Conservation (phyloP, 1,284 basidiomycete genomes). For the Irpex rosettiformis region DNA sequence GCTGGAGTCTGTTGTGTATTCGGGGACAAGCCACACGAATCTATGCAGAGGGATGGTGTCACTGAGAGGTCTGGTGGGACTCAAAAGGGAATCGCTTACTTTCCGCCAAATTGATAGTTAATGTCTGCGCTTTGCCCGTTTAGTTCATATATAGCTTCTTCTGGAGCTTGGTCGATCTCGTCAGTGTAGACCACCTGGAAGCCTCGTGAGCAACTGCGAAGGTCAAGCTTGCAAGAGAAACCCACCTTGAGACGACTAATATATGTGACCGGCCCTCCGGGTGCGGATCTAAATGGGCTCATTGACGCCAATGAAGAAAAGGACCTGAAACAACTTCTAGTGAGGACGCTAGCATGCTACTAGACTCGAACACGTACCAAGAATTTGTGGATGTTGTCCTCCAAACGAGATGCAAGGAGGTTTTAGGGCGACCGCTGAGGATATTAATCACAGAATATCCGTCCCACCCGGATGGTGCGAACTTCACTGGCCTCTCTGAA, state of each 20-base stretch:
- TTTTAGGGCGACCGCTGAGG: slow-evolving; percentile 5
- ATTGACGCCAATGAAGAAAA: slow-evolving; percentile 8
- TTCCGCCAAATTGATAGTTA: slow-evolving; percentile 8
- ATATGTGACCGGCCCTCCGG: background rate
- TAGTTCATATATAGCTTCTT: slow-evolving; percentile 3
- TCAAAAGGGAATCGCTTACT: slow-evolving; percentile 1
- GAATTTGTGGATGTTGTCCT: slow-evolving; percentile 7
- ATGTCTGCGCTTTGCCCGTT: slow-evolving; percentile 9
- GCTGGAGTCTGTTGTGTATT: slow-evolving; percentile 7
- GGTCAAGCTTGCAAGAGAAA: background rate
- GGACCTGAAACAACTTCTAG: background rate
- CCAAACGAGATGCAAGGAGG: slow-evolving; percentile 9
- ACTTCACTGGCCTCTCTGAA: background rate
- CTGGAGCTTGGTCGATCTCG: background rate
- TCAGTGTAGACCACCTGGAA: slow-evolving; percentile 8
- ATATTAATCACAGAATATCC: slow-evolving; percentile 5
- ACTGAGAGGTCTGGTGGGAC: too few relatives aligned
- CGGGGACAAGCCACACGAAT: slow-evolving; percentile 10
- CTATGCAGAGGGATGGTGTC: background rate
- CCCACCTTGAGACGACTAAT: slow-evolving; percentile 9
- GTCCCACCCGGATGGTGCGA: slow-evolving; percentile 5
- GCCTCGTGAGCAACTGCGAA: background rate
- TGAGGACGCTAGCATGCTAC: background rate
- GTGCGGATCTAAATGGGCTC: slow-evolving; percentile 2
- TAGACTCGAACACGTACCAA: background rate